These are phyloP conservation scores for Melaleuca alternifolia DNA, from an alignment of 345 rosid genomes.

Conservation along the genomic window DNA sequence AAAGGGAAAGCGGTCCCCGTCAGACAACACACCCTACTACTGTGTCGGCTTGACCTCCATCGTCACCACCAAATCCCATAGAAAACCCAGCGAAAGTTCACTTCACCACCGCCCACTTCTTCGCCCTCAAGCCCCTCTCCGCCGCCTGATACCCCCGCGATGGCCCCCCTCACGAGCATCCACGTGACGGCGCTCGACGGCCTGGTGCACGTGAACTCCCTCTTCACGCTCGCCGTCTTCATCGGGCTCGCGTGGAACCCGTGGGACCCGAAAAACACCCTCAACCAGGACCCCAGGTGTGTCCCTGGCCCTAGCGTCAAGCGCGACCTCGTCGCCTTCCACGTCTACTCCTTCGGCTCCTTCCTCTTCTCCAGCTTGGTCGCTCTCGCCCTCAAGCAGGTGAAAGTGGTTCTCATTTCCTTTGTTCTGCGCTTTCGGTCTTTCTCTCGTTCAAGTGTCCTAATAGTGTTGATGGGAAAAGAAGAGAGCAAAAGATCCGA, in stretches of 20 bases:
- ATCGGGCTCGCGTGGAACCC: constrained; percentile 74
- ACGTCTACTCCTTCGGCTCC: constrained; percentile 72
- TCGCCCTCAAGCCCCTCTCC: neutral
- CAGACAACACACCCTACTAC: neutral
- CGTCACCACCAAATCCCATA: neutral
- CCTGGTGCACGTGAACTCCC: constrained; percentile 76
- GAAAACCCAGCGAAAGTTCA: neutral
- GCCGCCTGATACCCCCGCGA: neutral
- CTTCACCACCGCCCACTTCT: neutral
- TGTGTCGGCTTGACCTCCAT: no score
- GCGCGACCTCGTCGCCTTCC: constrained; percentile 63
- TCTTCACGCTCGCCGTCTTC: constrained; percentile 90
- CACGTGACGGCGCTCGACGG: constrained; percentile 86
- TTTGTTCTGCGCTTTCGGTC: neutral
- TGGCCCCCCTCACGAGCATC: constrained; percentile 37
- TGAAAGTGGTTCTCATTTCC: neutral
- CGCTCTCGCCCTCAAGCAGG: constrained; percentile 71
- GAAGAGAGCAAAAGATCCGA: neutral
- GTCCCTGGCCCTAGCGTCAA: constrained; percentile 27
- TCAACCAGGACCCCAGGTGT: constrained; percentile 33
- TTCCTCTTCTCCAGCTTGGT: constrained; percentile 80
- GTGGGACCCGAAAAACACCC: constrained; percentile 43
- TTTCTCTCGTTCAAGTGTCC: no score
- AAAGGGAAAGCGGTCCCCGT: neutral
- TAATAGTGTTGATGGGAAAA: neutral